A percentile compares a stretch with the other conserved stretches of the same genome.
Evolutionary conservation across 2,329 filamentous ascomycete genomes (phyloP).

Genomic region (Fusarium sp.): DNA sequence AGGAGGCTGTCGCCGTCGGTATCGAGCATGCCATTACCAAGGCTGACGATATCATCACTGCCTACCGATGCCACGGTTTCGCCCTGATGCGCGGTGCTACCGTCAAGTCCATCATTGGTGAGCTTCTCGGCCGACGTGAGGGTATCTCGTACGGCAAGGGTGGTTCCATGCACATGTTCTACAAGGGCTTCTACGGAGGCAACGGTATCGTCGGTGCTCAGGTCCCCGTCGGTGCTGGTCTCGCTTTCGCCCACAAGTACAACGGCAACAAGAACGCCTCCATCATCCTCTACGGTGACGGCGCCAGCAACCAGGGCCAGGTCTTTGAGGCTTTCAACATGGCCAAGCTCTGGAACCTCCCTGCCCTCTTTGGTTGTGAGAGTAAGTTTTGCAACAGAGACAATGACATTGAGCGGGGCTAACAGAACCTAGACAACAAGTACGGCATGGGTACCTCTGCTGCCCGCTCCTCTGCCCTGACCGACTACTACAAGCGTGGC

Average conservation of each 20-base stretch:
- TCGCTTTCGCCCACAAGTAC: constrained; percentile 98
- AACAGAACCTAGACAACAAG: constrained; percentile 86
- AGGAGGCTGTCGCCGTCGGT: constrained; percentile 96
- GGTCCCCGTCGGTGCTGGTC: constrained; percentile 95
- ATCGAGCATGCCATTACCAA: constrained; percentile 96
- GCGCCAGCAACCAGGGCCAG: constrained; percentile 98
- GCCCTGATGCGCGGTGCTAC: constrained; percentile 94
- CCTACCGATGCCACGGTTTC: constrained; percentile 99
- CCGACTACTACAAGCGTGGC: constrained; percentile 99
- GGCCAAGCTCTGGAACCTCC: constrained; percentile 99
- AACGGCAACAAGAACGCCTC: constrained; percentile 85
- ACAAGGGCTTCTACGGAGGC: constrained; percentile 96
- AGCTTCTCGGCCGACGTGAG: constrained; percentile 93
- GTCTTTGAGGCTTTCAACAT: constrained; percentile 99
- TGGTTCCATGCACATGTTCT: constrained; percentile 99
- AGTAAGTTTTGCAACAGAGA: constrained; percentile 71
- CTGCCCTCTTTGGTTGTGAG: constrained; percentile 96
- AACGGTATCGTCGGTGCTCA: constrained; percentile 99
- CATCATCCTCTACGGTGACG: constrained; percentile 95
- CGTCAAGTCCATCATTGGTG: constrained; percentile 93
- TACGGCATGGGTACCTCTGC: constrained; percentile 99
- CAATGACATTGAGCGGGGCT: constrained; percentile 7
- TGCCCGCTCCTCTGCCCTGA: constrained; percentile 91
- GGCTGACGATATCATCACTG: constrained; percentile 94
- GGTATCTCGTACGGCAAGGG: constrained; percentile 99